phyloP scores from a whole-genome alignment of 805 yeast species.

The Candida nanaspora region DNA sequence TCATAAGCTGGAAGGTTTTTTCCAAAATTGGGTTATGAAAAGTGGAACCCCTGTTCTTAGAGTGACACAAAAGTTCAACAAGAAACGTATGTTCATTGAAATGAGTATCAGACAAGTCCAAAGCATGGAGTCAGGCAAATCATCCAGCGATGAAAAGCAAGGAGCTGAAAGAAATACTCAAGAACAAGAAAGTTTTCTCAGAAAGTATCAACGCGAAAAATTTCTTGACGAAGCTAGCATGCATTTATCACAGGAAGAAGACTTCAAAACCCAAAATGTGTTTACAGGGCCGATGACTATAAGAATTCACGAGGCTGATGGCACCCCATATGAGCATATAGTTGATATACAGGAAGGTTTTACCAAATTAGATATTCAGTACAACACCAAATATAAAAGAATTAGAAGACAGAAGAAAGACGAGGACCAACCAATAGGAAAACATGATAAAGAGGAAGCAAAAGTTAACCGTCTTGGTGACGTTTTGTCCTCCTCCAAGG shows the following conservation, averaged over 20 bases:
- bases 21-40: slow-evolving; percentile 89
- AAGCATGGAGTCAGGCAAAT: slow-evolving; percentile 32
- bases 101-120: slow-evolving; percentile 92
- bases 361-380: slow-evolving; percentile 87
- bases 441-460: slow-evolving; percentile 19
- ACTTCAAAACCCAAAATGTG: slow-evolving; percentile 35
- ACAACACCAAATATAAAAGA: slow-evolving; percentile 88
- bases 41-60: slow-evolving; percentile 85
- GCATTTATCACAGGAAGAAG: slow-evolving; percentile 34
- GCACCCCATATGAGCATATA: slow-evolving; percentile 97
- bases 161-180: slow-evolving; percentile 5
- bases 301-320: slow-evolving; percentile 95
- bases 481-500: slow-evolving; percentile 53
- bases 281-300: slow-evolving; percentile 96
- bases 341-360: slow-evolving; percentile 82
- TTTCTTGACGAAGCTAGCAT: slow-evolving; percentile 40
- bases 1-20: slow-evolving; percentile 72
- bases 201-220: slow-evolving; percentile 22
- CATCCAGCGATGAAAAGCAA: slow-evolving; percentile 9
- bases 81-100: slow-evolving; percentile 88
- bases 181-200: slow-evolving; percentile 8
- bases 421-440: slow-evolving; percentile 25
- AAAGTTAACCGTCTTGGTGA: slow-evolving; percentile 60
- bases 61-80: slow-evolving; percentile 87
- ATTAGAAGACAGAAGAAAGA: slow-evolving; percentile 58